A percentile compares a stretch with the other conserved stretches of the same genome.
Conservation (phyloP, 495 filamentous ascomycete species). For the Haplographium delicatum region DNA sequence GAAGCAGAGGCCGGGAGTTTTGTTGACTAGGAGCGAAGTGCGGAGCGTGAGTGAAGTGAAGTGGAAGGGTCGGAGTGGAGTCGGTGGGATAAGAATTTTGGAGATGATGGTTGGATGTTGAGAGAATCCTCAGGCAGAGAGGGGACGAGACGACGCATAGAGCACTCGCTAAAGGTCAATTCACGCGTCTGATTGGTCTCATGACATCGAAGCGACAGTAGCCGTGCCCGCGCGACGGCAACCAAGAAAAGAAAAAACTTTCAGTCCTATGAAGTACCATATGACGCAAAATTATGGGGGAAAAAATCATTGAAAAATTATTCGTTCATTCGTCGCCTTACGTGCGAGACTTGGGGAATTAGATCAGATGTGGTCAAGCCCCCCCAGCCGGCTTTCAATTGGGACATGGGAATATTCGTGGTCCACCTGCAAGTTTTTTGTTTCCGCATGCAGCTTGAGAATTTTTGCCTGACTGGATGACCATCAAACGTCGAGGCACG, state of each 20-base stretch:
- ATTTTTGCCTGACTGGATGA: conserved; percentile 21
- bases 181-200: too few relatives aligned
- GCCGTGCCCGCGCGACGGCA: not conserved
- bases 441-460: conserved; percentile 19
- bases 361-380: too few relatives aligned
- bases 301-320: too few relatives aligned
- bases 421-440: too few relatives aligned
- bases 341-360: not conserved
- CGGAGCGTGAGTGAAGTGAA: too few relatives aligned
- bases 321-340: not conserved
- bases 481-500: conserved; percentile 7
- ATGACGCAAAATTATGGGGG: not conserved
- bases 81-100: not conserved
- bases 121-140: too few relatives aligned
- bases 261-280: not conserved
- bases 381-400: too few relatives aligned
- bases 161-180: too few relatives aligned
- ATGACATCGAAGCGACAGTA: too few relatives aligned
- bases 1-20: conserved; percentile 12
- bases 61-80: conserved; percentile 3
- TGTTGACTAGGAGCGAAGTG: too few relatives aligned
- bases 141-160: too few relatives aligned
- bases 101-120: not conserved
- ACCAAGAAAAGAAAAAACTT: not conserved
- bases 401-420: too few relatives aligned